Base-by-base conservation (phyloP, 2,329 filamentous ascomycete species). In the Beauveria varroae region DNA sequence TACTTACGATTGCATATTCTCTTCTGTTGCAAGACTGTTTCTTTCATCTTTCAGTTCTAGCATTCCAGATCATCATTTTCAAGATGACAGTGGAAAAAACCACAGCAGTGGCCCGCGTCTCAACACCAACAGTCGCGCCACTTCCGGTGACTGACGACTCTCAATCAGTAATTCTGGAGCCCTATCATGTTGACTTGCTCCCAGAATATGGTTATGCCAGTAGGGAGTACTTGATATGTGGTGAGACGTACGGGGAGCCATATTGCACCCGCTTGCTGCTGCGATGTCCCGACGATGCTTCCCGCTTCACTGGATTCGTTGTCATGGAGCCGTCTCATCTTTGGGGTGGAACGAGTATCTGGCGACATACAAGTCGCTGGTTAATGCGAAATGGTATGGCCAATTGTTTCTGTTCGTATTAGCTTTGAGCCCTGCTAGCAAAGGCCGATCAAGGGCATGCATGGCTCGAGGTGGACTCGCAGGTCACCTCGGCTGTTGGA, bases 291-390 rank as follows among this genome's bases (percentile, higher is more conserved):
- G 58, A 53, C 2, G 57, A 64, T 41, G 18, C 3, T 24, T 28
- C 41, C 18, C 30, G 53, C 9, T 66, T 64, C 57, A 60, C 63
- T 8, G 62, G 63, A 16, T 64, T 66, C 14, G 62, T 62, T 16
- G 62, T 65, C 0, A 49, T 63, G 28, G 64, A 66, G 43, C 64
- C 64, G 2, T 66, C 63, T 1, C 64, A 66, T 47, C 46, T 66
- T 3, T 66, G 64, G 62, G 63, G 64, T 12, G 64, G 64, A 57
- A 66, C 64, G 5, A 66, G 64, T n/a, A 62, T 66, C 22, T 66
- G 64, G 64, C 62, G 64, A 22, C 62, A 65, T 44, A 62, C 60
- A 22, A 66, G 57, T 44, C 60, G 64, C 28, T 66, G 64, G 64
- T n/a, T 66, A 9, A 66, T 66, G 64, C 55, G 64, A 5, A 66